Evolutionary conservation across 768 basidiomycete genomes (phyloP).

Genomic region (Mycena rosella): DNA sequence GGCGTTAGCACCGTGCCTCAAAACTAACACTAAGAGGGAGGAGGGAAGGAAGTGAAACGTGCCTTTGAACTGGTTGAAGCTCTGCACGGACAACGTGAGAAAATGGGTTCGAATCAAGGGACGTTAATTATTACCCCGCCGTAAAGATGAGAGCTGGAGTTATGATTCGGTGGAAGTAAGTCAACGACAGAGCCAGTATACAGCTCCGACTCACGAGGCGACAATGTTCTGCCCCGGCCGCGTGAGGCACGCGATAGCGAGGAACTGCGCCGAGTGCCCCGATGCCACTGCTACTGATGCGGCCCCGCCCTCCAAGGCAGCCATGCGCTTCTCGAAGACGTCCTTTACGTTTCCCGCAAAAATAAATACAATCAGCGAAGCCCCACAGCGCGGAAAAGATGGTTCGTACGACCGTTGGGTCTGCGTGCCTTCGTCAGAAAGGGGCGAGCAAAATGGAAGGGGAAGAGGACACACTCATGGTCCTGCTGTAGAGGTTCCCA

Average conservation of each 20-base stretch:
- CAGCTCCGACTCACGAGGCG: conserved; percentile 62
- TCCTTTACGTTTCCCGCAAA: conserved; percentile 62
- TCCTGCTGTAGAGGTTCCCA: conserved; percentile 76
- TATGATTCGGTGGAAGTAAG: not conserved
- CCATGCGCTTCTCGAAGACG: conserved; percentile 84
- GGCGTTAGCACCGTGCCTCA: too few relatives aligned
- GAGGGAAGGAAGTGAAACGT: too few relatives aligned
- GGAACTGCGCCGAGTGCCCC: conserved; percentile 84
- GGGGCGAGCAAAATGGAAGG: not conserved
- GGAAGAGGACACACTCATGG: conserved; percentile 60
- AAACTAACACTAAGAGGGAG: too few relatives aligned
- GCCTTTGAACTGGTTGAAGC: conserved; percentile 82
- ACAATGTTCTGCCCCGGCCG: conserved; percentile 83
- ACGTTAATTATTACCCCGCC: conserved; percentile 64
- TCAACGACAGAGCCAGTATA: not conserved
- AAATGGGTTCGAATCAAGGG: not conserved
- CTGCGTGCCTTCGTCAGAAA: not conserved
- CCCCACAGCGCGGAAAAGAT: not conserved
- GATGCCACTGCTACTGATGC: conserved; percentile 82
- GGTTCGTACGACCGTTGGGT: conserved; percentile 16
- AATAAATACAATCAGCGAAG: not conserved
- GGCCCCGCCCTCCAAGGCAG: conserved; percentile 83
- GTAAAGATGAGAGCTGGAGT: conserved; percentile 70
- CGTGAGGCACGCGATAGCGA: conserved; percentile 73
- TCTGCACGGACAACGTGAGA: conserved; percentile 49